Evolutionary conservation across 2,329 filamentous ascomycete species (phyloP).

Genomic region (Neofusicoccum cordaticola): DNA sequence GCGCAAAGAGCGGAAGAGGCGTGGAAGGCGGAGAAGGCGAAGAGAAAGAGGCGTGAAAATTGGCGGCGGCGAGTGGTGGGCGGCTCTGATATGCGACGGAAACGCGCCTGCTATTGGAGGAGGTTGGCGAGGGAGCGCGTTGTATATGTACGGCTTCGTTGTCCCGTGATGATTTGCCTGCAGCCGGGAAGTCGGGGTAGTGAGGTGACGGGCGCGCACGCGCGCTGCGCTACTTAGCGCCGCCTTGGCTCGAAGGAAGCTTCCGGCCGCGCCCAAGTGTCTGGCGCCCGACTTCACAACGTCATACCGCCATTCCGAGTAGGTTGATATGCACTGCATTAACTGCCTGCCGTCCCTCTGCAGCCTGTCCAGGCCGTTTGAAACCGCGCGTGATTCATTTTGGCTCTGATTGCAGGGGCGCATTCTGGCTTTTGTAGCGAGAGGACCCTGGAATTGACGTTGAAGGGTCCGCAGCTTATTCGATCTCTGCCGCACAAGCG

Average conservation of each 20-base stretch:
- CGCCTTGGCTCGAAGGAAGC: conserved; percentile 4
- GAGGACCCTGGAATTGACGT: not conserved
- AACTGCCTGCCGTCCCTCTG: not conserved
- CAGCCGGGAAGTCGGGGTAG: not conserved
- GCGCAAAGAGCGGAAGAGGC: conserved; percentile 4
- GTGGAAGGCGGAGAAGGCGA: not conserved
- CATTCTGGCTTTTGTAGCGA: not conserved
- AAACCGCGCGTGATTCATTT: conserved; percentile 1
- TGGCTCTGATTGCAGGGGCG: not conserved
- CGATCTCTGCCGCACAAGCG: conserved; percentile 5
- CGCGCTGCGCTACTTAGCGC: conserved; percentile 7
- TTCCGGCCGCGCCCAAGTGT: not conserved
- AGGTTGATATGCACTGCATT: conserved; percentile 7
- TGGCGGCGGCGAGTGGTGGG: conserved; percentile 23
- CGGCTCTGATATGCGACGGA: conserved; percentile 17
- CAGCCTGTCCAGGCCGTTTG: not conserved
- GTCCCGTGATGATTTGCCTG: conserved; percentile 31
- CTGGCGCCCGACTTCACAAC: not conserved
- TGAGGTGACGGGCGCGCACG: not conserved
- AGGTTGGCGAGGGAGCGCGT: conserved; percentile 15
- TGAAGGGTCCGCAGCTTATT: not conserved
- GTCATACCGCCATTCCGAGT: conserved; percentile 12
- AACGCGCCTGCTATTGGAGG: conserved; percentile 17
- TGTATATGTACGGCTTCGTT: conserved; percentile 37
- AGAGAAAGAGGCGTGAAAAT: conserved; percentile 12